Evolutionary conservation across 2,329 filamentous ascomycete genomes (phyloP).

Genomic region (Sporothrix inflata): DNA sequence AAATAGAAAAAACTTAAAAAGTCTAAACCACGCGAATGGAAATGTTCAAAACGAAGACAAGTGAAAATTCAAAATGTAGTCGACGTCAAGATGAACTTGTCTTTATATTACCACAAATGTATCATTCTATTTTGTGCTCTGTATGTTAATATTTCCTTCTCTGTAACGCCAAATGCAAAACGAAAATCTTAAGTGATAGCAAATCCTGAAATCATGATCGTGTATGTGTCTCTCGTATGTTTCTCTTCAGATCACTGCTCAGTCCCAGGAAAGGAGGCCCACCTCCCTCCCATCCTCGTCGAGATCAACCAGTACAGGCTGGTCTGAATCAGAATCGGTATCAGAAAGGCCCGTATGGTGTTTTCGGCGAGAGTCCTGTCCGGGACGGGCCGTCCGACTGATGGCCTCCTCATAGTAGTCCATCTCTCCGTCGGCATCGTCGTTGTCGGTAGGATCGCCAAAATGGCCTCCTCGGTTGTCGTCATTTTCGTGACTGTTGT

Average conservation of each 20-base stretch:
- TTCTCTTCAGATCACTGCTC: constrained; percentile 10
- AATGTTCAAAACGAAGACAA: background rate
- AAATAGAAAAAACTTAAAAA: constrained; percentile 24
- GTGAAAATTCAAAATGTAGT: background rate
- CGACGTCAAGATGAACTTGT: background rate
- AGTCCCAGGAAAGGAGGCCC: constrained; percentile 55
- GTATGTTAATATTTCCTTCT: background rate
- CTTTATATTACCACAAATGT: background rate
- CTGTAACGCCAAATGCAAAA: background rate
- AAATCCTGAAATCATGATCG: background rate
- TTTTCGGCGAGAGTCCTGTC: background rate
- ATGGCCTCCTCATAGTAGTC: constrained; percentile 25
- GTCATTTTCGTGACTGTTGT: constrained; percentile 36
- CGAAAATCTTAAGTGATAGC: background rate
- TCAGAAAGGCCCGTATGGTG: constrained; percentile 24
- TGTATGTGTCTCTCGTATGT: background rate
- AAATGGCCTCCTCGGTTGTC: background rate
- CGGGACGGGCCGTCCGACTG: background rate
- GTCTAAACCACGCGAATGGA: background rate
- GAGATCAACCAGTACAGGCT: constrained; percentile 56
- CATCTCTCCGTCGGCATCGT: constrained; percentile 22
- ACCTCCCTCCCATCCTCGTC: constrained; percentile 56
- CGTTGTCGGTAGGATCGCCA: constrained; percentile 11
- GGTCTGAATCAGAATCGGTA: constrained; percentile 47
- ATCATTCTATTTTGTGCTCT: background rate